Conservation (phyloP, 768 basidiomycete species). For the Floccularia luteovirens region DNA sequence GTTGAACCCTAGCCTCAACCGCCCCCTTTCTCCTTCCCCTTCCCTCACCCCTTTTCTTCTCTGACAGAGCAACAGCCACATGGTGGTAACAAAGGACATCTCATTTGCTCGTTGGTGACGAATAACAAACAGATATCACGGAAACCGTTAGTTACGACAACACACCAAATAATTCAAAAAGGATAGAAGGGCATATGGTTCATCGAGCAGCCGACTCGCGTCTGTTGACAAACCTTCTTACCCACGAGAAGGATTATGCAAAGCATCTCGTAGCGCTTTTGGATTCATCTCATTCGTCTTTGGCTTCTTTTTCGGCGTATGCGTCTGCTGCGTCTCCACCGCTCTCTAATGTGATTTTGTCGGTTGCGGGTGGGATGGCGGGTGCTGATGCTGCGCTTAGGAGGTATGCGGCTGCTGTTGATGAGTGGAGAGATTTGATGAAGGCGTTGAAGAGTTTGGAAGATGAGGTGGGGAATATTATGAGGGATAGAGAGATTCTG, state of each 20-base stretch:
- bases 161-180: too few species aligned
- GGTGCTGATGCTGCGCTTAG: slow-evolving; percentile 64
- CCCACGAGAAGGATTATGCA: slow-evolving; percentile 65
- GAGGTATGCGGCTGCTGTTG: slow-evolving; percentile 50
- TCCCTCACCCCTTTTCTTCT: too few species aligned
- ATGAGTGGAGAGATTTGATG: slow-evolving; percentile 60
- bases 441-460: slow-evolving; percentile 56
- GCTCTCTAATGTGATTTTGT: slow-evolving; percentile 43
- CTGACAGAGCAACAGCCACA: too few species aligned
- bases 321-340: slow-evolving; percentile 58
- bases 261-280: slow-evolving; percentile 53
- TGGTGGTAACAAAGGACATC: too few species aligned
- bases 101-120: too few species aligned
- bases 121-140: too few species aligned
- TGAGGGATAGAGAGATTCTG: slow-evolving; percentile 79
- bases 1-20: too few species aligned
- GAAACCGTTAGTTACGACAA: too few species aligned
- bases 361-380: slow-evolving; percentile 50
- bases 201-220: slow-evolving; percentile 70
- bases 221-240: slow-evolving; percentile 59
- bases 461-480: slow-evolving; percentile 62
- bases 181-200: slow-evolving; percentile 54
- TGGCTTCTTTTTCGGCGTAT: slow-evolving; percentile 65
- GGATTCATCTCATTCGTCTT: slow-evolving; percentile 49
- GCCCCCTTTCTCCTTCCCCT: too few species aligned